Evolutionary conservation across 108 stramenopile species (phyloP).

Genomic region (Aurantiochytrium sp.): DNA sequence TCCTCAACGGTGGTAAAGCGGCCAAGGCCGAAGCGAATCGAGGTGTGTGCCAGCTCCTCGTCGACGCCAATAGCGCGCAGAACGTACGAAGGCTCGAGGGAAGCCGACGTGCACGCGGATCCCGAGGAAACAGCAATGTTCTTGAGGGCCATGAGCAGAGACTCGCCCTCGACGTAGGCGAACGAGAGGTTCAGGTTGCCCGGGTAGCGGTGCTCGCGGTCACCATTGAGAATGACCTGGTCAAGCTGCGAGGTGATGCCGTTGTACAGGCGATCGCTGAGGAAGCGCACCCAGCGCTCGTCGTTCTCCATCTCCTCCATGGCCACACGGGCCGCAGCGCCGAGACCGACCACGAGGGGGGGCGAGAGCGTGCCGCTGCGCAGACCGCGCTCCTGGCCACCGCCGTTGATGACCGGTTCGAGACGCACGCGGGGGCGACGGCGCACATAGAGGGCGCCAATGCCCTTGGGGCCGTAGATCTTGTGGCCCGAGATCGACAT

Average conservation of each 20-base stretch:
- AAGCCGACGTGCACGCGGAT: constrained; percentile 94
- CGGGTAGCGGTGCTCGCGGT: constrained; percentile 67
- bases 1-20: constrained; percentile 92
- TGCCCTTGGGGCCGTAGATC: constrained; percentile 96
- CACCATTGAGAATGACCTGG: constrained; percentile 83
- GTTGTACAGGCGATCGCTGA: constrained; percentile 65
- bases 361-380: constrained; percentile 79
- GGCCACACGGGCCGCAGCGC: constrained; percentile 79
- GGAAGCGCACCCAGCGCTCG: constrained; percentile 58
- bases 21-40: constrained; percentile 91
- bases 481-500: constrained; percentile 94
- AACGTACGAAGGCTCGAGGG: constrained; percentile 95
- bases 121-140: constrained; percentile 95
- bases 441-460: constrained; percentile 91
- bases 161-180: constrained; percentile 97
- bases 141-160: constrained; percentile 90
- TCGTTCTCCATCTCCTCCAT: constrained; percentile 76
- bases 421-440: constrained; percentile 89
- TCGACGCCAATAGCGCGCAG: constrained; percentile 92
- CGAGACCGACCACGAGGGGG: constrained; percentile 82
- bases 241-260: constrained; percentile 76
- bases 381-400: constrained; percentile 95
- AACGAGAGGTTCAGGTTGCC: constrained; percentile 96
- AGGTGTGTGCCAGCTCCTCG: constrained; percentile 94
- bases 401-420: constrained; percentile 90